These are phyloP conservation scores for Neofusicoccum cordaticola DNA, from an alignment of 2,329 filamentous ascomycete genomes.

Conservation along the genomic window DNA sequence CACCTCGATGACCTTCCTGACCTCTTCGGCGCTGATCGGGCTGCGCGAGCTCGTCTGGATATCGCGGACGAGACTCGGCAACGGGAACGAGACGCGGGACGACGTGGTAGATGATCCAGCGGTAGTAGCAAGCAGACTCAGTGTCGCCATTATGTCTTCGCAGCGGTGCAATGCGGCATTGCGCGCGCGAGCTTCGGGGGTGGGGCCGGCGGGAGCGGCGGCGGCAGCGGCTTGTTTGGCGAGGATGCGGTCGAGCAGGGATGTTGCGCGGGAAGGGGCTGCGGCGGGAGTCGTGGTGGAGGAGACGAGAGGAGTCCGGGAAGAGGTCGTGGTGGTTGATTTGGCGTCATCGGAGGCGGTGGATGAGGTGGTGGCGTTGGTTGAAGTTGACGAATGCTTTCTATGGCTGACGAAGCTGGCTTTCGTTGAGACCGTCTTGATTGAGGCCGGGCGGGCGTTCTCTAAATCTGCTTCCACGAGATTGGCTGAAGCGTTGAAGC, in stretches of 20 bases:
- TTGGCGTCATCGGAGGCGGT: constrained; percentile 8
- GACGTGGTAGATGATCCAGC: neutral
- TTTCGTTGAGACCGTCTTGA: neutral
- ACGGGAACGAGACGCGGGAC: constrained; percentile 43
- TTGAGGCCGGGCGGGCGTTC: neutral
- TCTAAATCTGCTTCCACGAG: neutral
- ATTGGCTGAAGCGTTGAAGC: neutral
- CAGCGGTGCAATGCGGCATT: constrained; percentile 46
- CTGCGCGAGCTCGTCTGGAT: constrained; percentile 46
- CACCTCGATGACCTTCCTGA: constrained; percentile 41
- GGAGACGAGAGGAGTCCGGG: constrained; percentile 25
- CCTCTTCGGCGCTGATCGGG: constrained; percentile 46
- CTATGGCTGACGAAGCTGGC: neutral
- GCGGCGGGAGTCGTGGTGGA: constrained; percentile 20
- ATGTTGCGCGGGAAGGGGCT: constrained; percentile 39
- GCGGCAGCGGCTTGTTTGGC: constrained; percentile 47
- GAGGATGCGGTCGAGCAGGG: constrained; percentile 50
- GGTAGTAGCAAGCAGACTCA: constrained; percentile 41
- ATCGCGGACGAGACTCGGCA: constrained; percentile 41
- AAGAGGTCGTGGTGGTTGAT: neutral
- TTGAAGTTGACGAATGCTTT: neutral
- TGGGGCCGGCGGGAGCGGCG: constrained; percentile 37
- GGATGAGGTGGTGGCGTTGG: neutral
- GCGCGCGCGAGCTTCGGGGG: constrained; percentile 44
- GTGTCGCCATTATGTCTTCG: constrained; percentile 44